These are phyloP conservation scores for Lactuca saligna DNA, from an alignment of 129 eudicot species.

Conservation along the genomic window DNA sequence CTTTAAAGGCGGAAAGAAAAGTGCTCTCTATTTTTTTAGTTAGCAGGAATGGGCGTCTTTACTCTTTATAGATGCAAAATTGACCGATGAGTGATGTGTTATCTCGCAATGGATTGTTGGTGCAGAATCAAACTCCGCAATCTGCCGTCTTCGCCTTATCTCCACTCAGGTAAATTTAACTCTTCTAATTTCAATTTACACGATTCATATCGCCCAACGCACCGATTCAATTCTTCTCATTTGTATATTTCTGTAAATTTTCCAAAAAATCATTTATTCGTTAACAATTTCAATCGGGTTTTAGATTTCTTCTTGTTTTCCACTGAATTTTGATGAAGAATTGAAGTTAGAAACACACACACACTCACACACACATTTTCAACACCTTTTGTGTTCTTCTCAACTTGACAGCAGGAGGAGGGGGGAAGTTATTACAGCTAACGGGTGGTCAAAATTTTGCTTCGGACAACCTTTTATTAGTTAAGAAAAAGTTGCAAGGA, in stretches of 20 bases:
- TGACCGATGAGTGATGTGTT: slow-evolving; percentile 25
- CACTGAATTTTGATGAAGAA: slow-evolving; percentile 7
- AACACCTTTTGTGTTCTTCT: background rate
- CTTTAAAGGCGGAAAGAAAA: too few relatives aligned
- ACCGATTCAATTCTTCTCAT: background rate
- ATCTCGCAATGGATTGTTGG: slow-evolving; percentile 38
- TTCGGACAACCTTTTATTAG: background rate
- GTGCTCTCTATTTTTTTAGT: too few relatives aligned
- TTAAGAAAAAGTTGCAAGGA: background rate
- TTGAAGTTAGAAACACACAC: background rate
- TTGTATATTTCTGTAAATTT: slow-evolving; percentile 3
- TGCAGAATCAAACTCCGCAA: slow-evolving; percentile 22
- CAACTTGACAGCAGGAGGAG: background rate
- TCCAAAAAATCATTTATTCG: background rate
- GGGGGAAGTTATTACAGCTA: too few relatives aligned
- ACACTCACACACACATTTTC: background rate
- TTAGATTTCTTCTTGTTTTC: background rate
- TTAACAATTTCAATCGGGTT: background rate
- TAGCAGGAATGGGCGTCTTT: background rate
- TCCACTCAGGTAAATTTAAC: slow-evolving; percentile 29
- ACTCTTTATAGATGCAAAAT: background rate
- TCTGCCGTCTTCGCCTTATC: slow-evolving; percentile 22
- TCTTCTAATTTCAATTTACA: slow-evolving; percentile 1
- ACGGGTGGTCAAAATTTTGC: background rate
- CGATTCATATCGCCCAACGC: slow-evolving; percentile 1